These are phyloP conservation scores for Ustilago loliicola DNA, from an alignment of 1,284 basidiomycete genomes.

Conservation along the genomic window DNA sequence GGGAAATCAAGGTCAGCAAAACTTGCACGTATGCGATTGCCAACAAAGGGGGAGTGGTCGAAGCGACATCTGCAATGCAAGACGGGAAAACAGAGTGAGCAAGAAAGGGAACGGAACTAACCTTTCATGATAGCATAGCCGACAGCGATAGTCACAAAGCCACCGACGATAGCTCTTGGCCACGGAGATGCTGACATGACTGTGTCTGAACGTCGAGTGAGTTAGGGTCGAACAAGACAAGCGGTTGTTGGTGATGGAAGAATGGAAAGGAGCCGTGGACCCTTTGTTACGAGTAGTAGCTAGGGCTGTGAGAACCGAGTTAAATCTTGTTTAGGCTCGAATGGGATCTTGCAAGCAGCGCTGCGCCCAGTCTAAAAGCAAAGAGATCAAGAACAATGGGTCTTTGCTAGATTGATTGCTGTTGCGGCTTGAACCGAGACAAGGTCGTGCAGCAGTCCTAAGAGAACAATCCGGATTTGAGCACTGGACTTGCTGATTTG, in stretches of 20 bases:
- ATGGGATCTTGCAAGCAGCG: not conserved
- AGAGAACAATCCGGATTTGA: not conserved
- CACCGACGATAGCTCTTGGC: constrained; percentile 50
- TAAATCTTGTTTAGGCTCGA: not conserved
- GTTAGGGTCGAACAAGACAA: not conserved
- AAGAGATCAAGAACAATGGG: not conserved
- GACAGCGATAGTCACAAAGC: constrained; percentile 37
- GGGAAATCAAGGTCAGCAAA: not conserved
- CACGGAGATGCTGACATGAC: constrained; percentile 48
- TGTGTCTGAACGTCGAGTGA: not conserved
- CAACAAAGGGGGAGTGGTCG: constrained; percentile 11
- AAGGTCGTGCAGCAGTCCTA: not conserved
- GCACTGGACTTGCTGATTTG: not conserved
- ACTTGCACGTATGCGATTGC: constrained; percentile 11
- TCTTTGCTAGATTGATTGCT: not conserved
- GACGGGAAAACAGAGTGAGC: not conserved
- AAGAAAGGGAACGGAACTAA: constrained; percentile 14
- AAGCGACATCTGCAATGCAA: constrained; percentile 2
- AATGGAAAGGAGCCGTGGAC: constrained; percentile 4
- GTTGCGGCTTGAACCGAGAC: not conserved
- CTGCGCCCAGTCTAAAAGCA: not conserved
- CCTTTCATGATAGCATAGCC: constrained; percentile 66
- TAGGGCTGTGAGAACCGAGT: constrained; percentile 4
- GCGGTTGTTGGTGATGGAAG: constrained; percentile 5
- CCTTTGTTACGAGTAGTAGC: constrained; percentile 5